phyloP scores from a whole-genome alignment of 2,329 filamentous ascomycete genomes.

The Dryadomyces quercus-mongolicae region DNA sequence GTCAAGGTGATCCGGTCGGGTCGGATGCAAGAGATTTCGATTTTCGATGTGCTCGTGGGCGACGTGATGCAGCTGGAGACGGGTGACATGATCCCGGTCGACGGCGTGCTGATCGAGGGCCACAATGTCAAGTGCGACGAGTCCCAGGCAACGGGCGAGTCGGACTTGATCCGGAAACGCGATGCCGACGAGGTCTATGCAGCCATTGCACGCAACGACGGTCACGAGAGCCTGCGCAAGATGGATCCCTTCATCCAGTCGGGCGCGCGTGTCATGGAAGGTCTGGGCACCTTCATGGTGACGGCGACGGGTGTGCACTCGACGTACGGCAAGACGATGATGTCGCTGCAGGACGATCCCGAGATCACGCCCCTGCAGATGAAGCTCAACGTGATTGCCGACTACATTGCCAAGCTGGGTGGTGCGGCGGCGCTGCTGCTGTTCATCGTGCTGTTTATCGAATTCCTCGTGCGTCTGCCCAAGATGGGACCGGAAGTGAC shows the following conservation, averaged over 20 bases:
- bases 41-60: constrained; percentile 57
- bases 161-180: constrained; percentile 59
- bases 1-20: constrained; percentile 64
- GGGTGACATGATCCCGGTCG: constrained; percentile 62
- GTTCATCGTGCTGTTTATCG: constrained; percentile 76
- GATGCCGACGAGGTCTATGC: constrained; percentile 55
- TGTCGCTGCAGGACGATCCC: constrained; percentile 60
- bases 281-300: constrained; percentile 61
- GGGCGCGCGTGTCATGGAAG: constrained; percentile 65
- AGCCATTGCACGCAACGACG: constrained; percentile 58
- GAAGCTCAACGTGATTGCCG: constrained; percentile 63
- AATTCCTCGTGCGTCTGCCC: constrained; percentile 62
- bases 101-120: constrained; percentile 60
- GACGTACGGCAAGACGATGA: constrained; percentile 63
- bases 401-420: constrained; percentile 67
- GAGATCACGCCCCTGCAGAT: constrained; percentile 67
- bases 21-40: constrained; percentile 54
- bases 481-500: constrained; percentile 32
- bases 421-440: constrained; percentile 66
- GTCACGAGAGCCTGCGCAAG: constrained; percentile 53
- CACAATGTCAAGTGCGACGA: constrained; percentile 68
- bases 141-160: constrained; percentile 69
- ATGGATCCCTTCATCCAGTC: constrained; percentile 81
- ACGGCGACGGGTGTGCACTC: constrained; percentile 64
- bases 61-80: constrained; percentile 64